A percentile compares a stretch with the other conserved stretches of the same genome.
Evolutionary conservation across 2,329 filamentous ascomycete genomes (phyloP).

Genomic region (Talaromyces rugulosus): DNA sequence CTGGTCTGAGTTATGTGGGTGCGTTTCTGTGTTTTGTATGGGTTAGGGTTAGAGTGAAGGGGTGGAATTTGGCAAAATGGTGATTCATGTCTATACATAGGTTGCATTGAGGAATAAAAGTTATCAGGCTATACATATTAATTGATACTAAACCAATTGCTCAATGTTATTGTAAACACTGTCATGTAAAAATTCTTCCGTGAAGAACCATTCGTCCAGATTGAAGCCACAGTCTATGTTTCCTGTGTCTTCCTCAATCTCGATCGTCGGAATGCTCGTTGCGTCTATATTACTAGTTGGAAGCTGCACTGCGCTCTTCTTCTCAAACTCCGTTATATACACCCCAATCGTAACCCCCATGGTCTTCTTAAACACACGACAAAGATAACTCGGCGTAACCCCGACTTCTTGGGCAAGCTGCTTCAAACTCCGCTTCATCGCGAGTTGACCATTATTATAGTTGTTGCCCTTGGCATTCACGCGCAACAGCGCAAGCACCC

Average conservation of each 20-base stretch:
- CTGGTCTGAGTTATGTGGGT: slow-evolving; percentile 18
- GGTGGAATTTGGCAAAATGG: slow-evolving; percentile 15
- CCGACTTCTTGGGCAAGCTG: slow-evolving; percentile 45
- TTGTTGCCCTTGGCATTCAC: slow-evolving; percentile 11
- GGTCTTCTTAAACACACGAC: slow-evolving; percentile 52
- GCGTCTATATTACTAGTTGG: background rate
- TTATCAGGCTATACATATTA: background rate
- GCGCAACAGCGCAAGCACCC: slow-evolving; percentile 22
- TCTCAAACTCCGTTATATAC: slow-evolving; percentile 19
- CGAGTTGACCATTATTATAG: slow-evolving; percentile 8
- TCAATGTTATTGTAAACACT: background rate
- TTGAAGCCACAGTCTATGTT: slow-evolving; percentile 4
- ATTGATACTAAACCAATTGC: background rate
- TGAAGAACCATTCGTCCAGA: slow-evolving; percentile 11
- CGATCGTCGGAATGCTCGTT: background rate
- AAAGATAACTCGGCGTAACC: slow-evolving; percentile 52
- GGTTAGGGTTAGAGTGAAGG: slow-evolving; percentile 16
- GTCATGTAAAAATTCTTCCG: slow-evolving; percentile 8
- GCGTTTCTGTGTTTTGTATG: slow-evolving; percentile 16
- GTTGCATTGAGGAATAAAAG: background rate
- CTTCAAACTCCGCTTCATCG: slow-evolving; percentile 34
- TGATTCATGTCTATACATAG: slow-evolving; percentile 3
- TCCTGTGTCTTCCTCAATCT: background rate
- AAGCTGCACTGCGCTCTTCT: background rate
- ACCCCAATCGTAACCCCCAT: slow-evolving; percentile 45